Conservation (phyloP, 192 early-diverging fungal genomes). For the Backusella psychrophila region DNA sequence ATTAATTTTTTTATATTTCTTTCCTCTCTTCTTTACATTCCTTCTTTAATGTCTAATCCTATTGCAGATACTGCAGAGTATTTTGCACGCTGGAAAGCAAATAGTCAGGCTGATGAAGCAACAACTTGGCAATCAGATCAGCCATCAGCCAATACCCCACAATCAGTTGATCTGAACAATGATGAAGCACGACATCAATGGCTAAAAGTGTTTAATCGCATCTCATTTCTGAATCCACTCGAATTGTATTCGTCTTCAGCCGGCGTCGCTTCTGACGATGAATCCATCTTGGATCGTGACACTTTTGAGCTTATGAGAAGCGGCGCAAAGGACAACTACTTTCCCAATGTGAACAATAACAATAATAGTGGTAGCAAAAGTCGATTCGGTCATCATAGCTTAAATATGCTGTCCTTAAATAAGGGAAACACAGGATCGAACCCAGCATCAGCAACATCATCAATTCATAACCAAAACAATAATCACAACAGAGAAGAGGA, state of each 20-base stretch:
- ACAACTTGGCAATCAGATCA: not conserved
- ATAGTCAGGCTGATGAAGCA: not conserved
- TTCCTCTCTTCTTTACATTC: not conserved
- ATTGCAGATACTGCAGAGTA: conserved; percentile 30
- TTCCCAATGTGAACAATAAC: not conserved
- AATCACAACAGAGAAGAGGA: conserved; percentile 5
- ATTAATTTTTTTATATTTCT: conserved; percentile 2
- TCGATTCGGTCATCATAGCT: not conserved
- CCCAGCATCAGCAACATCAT: not conserved
- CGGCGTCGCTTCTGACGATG: conserved; percentile 1
- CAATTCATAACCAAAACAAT: not conserved
- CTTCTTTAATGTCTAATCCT: conserved; percentile 27
- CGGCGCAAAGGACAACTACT: not conserved
- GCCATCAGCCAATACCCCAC: not conserved
- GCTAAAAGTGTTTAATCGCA: not conserved
- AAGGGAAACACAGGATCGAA: not conserved
- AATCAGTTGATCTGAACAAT: not conserved
- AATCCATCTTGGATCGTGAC: not conserved
- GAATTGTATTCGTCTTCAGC: not conserved
- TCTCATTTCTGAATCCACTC: conserved; percentile 17
- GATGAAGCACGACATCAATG: conserved; percentile 12
- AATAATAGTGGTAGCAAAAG: not conserved
- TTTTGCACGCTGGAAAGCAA: conserved; percentile 17
- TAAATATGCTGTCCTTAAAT: not conserved
- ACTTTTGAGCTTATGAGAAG: conserved; percentile 17